Percentiles rank a stretch among this genome's conserved stretches.
phyloP scores from a whole-genome alignment of 2,329 filamentous ascomycete genomes.

The Talaromyces sp. region DNA sequence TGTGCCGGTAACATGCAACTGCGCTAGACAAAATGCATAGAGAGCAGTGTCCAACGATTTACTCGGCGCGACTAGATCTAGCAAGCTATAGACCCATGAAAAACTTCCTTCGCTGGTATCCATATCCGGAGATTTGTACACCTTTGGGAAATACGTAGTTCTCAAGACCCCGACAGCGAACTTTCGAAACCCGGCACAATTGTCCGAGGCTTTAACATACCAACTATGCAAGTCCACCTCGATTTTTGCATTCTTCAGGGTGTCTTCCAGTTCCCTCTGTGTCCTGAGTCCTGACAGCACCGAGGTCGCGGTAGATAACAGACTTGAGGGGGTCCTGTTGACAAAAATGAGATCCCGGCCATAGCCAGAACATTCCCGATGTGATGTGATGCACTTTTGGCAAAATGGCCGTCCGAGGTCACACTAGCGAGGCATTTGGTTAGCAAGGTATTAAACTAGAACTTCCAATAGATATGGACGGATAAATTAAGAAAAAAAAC shows the following conservation, averaged over 20 bases:
- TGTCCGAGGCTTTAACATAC: neutral
- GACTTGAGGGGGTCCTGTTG: neutral
- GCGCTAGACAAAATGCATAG: neutral
- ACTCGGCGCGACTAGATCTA: neutral
- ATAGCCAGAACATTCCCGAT: neutral
- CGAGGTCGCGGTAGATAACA: neutral
- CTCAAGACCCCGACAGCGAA: neutral
- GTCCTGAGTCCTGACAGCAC: neutral
- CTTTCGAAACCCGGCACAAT: neutral
- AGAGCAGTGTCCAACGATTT: neutral
- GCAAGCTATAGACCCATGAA: neutral
- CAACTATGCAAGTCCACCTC: neutral
- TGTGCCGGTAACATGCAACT: neutral
- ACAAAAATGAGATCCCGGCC: neutral
- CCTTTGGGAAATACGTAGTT: neutral
- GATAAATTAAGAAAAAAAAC: too few relatives aligned
- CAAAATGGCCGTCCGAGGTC: neutral
- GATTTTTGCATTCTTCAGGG: neutral
- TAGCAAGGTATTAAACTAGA: neutral
- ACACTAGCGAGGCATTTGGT: neutral
- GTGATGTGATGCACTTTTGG: neutral
- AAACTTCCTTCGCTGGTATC: neutral
- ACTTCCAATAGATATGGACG: too few relatives aligned
- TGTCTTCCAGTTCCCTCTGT: neutral
- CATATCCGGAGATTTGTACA: neutral